Conservation (phyloP, 164 flowering plant species). For the Euptelea pleiosperma region DNA sequence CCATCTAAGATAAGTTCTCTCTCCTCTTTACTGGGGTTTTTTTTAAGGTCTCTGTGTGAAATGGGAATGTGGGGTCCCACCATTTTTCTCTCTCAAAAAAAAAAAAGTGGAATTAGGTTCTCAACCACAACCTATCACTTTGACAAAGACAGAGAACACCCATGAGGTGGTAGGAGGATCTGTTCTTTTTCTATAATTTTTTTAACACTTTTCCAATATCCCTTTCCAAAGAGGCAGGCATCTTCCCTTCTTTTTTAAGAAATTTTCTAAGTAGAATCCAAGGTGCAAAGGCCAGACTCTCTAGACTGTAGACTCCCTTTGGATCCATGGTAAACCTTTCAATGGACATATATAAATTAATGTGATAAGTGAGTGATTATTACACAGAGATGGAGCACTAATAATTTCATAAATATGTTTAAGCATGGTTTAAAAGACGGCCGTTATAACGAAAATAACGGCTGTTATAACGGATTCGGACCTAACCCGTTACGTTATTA, state of each 20-base stretch:
- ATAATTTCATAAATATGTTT: too few relatives aligned
- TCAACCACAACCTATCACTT: neutral
- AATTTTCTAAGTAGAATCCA: too few relatives aligned
- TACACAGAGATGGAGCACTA: too few relatives aligned
- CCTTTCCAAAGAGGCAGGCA: neutral
- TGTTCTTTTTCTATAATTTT: neutral
- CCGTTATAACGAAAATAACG: too few relatives aligned
- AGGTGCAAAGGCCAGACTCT: too few relatives aligned
- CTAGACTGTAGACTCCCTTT: too few relatives aligned
- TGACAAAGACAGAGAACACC: neutral
- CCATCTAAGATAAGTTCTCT: neutral
- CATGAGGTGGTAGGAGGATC: slow-evolving; percentile 9
- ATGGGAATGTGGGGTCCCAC: neutral
- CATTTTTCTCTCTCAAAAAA: neutral
- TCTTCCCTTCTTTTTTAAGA: neutral
- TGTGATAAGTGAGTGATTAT: neutral
- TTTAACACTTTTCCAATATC: neutral
- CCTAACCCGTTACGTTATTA: too few relatives aligned
- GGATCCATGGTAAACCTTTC: too few relatives aligned
- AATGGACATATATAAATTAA: neutral
- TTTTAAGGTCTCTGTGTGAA: neutral
- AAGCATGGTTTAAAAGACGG: too few relatives aligned
- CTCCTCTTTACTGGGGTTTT: neutral
- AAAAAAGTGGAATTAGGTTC: neutral
- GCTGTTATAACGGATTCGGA: too few relatives aligned